phyloP scores from a whole-genome alignment of 441 rosid species.

The Sinapis alba region DNA sequence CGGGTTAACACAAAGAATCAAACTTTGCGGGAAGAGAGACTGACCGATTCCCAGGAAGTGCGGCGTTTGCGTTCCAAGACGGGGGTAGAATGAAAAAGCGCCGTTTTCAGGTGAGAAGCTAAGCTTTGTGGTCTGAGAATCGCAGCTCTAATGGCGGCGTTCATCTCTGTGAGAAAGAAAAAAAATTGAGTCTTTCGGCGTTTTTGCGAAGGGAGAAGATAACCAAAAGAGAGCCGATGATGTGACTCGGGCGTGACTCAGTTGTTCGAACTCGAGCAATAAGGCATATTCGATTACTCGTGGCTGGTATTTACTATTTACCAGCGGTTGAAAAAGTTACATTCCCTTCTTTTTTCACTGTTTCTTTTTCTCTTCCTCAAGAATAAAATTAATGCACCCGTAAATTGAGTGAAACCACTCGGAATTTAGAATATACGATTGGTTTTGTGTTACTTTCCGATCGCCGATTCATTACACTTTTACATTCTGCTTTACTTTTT shows the following conservation, averaged over 20 bases:
- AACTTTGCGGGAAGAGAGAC: constrained; percentile 22
- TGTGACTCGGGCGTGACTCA: constrained; percentile 33
- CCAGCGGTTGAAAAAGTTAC: background rate
- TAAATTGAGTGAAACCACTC: background rate
- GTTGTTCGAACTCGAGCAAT: constrained; percentile 5
- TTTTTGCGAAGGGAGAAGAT: background rate
- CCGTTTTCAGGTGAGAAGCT: constrained; percentile 41
- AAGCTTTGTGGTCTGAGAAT: constrained; percentile 43
- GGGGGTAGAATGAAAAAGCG: constrained; percentile 77
- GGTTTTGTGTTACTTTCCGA: no score
- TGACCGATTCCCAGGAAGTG: constrained; percentile 60
- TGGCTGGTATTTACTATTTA: background rate
- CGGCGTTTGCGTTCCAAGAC: constrained; percentile 76
- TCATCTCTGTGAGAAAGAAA: constrained; percentile 44
- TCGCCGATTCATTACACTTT: no score
- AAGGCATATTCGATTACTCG: background rate
- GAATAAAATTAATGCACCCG: background rate
- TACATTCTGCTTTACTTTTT: no score
- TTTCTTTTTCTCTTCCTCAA: constrained; percentile 15
- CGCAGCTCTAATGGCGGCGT: constrained; percentile 49
- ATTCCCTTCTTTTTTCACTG: background rate
- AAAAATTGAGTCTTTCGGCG: constrained; percentile 31
- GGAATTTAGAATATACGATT: constrained; percentile 4
- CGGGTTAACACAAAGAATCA: background rate
- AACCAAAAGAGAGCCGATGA: constrained; percentile 9